Conservation (phyloP, 331 rosid species). For the Stylosanthes scabra region DNA sequence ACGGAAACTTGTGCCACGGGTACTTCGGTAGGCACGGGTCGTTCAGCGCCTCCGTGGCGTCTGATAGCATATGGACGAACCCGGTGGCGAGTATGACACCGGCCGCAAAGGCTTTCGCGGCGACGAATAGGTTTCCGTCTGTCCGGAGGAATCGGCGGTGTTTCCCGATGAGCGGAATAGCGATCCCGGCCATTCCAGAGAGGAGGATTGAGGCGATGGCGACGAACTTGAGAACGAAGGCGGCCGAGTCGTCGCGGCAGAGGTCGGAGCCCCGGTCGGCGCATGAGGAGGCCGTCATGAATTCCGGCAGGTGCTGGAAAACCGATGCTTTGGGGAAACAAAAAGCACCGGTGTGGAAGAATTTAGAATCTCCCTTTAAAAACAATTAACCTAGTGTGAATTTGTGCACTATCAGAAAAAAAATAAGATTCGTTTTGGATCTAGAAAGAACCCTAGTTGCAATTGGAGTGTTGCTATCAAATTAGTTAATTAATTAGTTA, state of each 20-base stretch:
- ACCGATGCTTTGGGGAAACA: conserved; percentile 34
- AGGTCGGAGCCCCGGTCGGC: conserved; percentile 44
- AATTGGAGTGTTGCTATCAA: not conserved
- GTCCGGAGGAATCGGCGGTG: conserved; percentile 66
- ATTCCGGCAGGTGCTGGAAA: conserved; percentile 47
- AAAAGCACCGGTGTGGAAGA: conserved; percentile 33
- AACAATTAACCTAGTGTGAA: conserved; percentile 19
- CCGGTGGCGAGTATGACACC: conserved; percentile 95
- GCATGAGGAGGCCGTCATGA: conserved; percentile 64
- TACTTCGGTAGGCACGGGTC: conserved; percentile 67
- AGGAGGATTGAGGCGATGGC: conserved; percentile 78
- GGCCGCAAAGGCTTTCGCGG: conserved; percentile 91
- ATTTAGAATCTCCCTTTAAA: conserved; percentile 35
- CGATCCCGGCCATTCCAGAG: conserved; percentile 73
- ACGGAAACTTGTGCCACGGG: conserved; percentile 93
- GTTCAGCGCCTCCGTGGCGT: conserved; percentile 58
- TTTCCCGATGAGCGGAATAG: conserved; percentile 75
- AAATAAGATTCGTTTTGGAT: not conserved
- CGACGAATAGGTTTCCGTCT: conserved; percentile 78
- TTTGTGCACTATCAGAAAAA: not conserved
- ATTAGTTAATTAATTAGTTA: conserved; percentile 42
- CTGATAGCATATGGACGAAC: conserved; percentile 85
- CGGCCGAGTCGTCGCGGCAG: conserved; percentile 76
- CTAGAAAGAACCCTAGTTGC: not conserved
- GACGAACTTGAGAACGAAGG: conserved; percentile 66